phyloP scores from a whole-genome alignment of 805 yeast genomes.

The Candida hungchunana region DNA sequence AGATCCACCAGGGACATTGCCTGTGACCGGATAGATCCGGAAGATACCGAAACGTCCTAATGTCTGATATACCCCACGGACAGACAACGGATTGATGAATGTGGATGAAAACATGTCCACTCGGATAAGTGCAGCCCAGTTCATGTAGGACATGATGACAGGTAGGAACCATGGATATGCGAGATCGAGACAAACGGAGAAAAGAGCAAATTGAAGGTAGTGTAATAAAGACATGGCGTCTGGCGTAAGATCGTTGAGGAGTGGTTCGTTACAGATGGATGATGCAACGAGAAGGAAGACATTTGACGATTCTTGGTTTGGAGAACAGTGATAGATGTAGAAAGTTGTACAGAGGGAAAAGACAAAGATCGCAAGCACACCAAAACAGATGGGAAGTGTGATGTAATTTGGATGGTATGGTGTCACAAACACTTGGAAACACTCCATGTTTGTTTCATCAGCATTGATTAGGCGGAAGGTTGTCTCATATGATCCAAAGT shows the following conservation, averaged over 20 bases:
- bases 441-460: constrained; percentile 29
- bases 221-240: constrained; percentile 42
- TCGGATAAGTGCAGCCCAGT: constrained; percentile 53
- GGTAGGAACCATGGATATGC: constrained; percentile 61
- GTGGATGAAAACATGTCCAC: constrained; percentile 15
- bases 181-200: constrained; percentile 50
- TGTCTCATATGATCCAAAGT: constrained; percentile 43
- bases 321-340: constrained; percentile 41
- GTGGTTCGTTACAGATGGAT: constrained; percentile 53
- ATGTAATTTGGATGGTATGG: constrained; percentile 40
- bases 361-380: constrained; percentile 38
- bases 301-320: constrained; percentile 54
- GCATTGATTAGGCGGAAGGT: constrained; percentile 39
- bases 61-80: constrained; percentile 40
- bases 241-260: constrained; percentile 54
- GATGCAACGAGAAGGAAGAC: constrained; percentile 50
- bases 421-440: constrained; percentile 44
- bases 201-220: constrained; percentile 57
- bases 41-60: constrained; percentile 8
- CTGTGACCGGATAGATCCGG: constrained; percentile 23
- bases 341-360: constrained; percentile 33
- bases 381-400: constrained; percentile 34
- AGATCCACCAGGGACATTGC: constrained; percentile 38
- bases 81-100: constrained; percentile 11
- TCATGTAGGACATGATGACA: constrained; percentile 44